phyloP scores from a whole-genome alignment of 2,329 filamentous ascomycete species.

The Truncatella angustata region DNA sequence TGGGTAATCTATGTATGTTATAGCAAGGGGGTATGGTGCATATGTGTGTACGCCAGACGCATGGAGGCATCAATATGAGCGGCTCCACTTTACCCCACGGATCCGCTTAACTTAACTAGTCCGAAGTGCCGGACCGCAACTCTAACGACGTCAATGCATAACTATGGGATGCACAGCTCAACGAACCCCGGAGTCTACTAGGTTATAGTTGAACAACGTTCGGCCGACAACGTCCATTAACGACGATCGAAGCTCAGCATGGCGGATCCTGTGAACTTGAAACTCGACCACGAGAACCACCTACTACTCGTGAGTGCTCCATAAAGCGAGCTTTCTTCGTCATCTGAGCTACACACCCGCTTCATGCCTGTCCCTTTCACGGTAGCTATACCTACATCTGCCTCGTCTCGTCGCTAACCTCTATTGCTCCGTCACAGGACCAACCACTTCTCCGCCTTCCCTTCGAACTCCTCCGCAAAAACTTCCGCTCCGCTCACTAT shows the following conservation, averaged over 20 bases:
- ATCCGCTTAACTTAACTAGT: background rate
- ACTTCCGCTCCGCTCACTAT: slow-evolving; percentile 84
- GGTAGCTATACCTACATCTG: no score
- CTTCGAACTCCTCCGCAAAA: slow-evolving; percentile 88
- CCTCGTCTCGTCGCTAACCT: no score
- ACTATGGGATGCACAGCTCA: background rate
- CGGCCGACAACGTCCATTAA: background rate
- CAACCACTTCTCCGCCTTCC: slow-evolving; percentile 92
- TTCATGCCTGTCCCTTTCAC: slow-evolving; percentile 3
- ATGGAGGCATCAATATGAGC: no score
- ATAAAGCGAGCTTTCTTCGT: no score
- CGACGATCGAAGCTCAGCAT: no score
- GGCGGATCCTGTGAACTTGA: slow-evolving; percentile 24
- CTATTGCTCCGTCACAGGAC: slow-evolving; percentile 55
- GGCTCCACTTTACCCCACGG: slow-evolving; percentile 9
- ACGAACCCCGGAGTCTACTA: no score
- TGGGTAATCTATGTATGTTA: no score
- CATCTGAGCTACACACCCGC: background rate
- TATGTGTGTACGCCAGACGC: no score
- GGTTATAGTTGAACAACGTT: no score
- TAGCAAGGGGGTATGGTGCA: no score
- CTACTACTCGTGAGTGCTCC: slow-evolving; percentile 62
- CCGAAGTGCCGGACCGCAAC: background rate
- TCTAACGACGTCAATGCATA: slow-evolving; percentile 5
- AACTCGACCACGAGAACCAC: slow-evolving; percentile 73